Base-by-base conservation (phyloP, 2,329 filamentous ascomycete species). In the Penicillium sp. region DNA sequence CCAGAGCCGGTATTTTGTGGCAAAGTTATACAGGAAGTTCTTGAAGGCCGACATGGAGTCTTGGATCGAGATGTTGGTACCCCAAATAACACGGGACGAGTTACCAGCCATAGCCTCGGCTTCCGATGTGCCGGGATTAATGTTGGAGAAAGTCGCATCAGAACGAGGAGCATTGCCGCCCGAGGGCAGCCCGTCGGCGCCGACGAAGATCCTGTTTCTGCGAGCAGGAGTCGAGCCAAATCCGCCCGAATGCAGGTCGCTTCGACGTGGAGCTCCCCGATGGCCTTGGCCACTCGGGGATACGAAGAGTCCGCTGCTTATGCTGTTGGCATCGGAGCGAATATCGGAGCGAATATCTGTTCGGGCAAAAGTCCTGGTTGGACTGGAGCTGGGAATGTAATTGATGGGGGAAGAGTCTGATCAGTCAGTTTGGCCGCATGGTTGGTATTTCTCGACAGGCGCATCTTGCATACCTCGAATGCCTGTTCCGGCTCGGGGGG, bases 1-100 rank as follows among this genome's bases (percentile, higher is more conserved):
- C 71, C 91, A 93, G 79, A 97, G 80, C 48, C 93, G 87, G 60
- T 98, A 97, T 67, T 96, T 96, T 53, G 81, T 83, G 45, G 89
- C 87, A 57, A 93, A 98, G 63, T 94, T 94, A 61, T 83, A 81
- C 18, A 98, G 73, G 59, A 98, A 98, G 50, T 93, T 89, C 60
- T 93, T 91, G 74, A 96, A 94, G 0, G 83, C 77, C 36, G 82
- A 80, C 65, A 94, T 86, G 0, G 88, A 89, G 63, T 97, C 90
- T 45, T 87, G 81, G 37, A 98, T 85, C 4, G 91, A 95, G 34
- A 98, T 87, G 26, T 94, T 97, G 29, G 93, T 98, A 64, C 93
- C 93, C 93, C 93, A 98, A 50, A 98, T 91, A 42, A 94, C 80
- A 53, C 85, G 82, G 40, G 84, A 84, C 26, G 86, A 87, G 43